Evolutionary conservation across 2,329 filamentous ascomycete genomes (phyloP).

Genomic region (Phaeoacremonium minimum): DNA sequence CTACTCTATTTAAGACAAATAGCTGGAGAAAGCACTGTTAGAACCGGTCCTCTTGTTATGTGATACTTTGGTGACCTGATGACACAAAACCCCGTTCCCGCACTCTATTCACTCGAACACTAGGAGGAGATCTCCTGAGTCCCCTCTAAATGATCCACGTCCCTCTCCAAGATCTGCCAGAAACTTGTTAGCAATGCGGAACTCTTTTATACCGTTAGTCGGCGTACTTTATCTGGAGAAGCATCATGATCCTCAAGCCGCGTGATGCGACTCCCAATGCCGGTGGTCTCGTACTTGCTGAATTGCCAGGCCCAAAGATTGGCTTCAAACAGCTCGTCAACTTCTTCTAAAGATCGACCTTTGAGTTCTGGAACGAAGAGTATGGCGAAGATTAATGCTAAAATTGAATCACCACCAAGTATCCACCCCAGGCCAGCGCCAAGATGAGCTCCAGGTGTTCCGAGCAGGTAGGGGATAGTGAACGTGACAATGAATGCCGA

Average conservation of each 20-base stretch:
- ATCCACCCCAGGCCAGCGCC: slow-evolving; percentile 6
- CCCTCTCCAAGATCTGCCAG: too few species aligned
- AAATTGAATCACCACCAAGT: slow-evolving; percentile 1
- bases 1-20: too few species aligned
- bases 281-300: slow-evolving; percentile 4
- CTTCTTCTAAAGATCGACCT: slow-evolving; percentile 6
- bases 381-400: slow-evolving; percentile 4
- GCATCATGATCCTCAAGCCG: slow-evolving; percentile 2
- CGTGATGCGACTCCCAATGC: slow-evolving; percentile 3
- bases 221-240: too few species aligned
- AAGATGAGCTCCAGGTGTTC: not conserved
- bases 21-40: too few species aligned
- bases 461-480: slow-evolving; percentile 6
- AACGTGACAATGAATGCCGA: slow-evolving; percentile 8
- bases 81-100: too few species aligned
- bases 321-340: slow-evolving; percentile 8
- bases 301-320: slow-evolving; percentile 6
- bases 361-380: slow-evolving; percentile 10
- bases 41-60: too few species aligned
- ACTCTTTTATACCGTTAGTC: too few species aligned
- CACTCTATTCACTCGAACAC: too few species aligned
- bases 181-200: too few species aligned
- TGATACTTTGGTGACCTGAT: too few species aligned
- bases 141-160: too few species aligned
- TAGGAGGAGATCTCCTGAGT: too few species aligned